phyloP scores from a whole-genome alignment of 179 eudicot genomes.

The Beta macrorhiza region DNA sequence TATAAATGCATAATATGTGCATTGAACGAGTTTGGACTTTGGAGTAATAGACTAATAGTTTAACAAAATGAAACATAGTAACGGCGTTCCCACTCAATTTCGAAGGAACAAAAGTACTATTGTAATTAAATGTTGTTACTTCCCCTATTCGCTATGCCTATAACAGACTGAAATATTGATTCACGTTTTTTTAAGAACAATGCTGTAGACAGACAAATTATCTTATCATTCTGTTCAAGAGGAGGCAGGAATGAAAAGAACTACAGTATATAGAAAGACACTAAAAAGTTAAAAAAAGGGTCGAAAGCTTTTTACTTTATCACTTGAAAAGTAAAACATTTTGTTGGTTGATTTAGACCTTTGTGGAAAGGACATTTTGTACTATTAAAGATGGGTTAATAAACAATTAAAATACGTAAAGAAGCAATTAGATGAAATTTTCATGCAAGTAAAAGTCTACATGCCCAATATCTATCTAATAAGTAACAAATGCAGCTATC shows the following conservation, averaged over 20 bases:
- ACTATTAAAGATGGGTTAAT: not conserved
- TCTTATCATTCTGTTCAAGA: slow-evolving; percentile 10
- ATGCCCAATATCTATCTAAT: not conserved
- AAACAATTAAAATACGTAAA: slow-evolving; percentile 3
- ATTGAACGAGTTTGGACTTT: no score
- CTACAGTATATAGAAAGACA: not conserved
- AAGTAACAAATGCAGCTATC: not conserved
- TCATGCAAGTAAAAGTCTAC: not conserved
- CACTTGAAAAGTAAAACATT: slow-evolving; percentile 30
- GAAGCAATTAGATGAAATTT: not conserved
- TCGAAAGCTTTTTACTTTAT: slow-evolving; percentile 18
- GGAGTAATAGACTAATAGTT: no score
- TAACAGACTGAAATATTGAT: not conserved
- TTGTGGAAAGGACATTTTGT: slow-evolving; percentile 15
- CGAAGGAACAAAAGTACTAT: no score
- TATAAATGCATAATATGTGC: no score
- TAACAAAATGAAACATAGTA: no score
- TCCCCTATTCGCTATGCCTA: no score
- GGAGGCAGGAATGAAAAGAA: not conserved
- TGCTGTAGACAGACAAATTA: not conserved
- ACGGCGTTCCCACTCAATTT: no score
- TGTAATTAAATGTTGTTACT: no score
- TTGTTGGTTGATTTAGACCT: slow-evolving; percentile 26
- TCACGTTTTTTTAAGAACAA: slow-evolving; percentile 23
- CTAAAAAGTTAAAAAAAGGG: not conserved